Conservation (phyloP, 345 rosid genomes). For the Arabidopsis thaliana region DNA sequence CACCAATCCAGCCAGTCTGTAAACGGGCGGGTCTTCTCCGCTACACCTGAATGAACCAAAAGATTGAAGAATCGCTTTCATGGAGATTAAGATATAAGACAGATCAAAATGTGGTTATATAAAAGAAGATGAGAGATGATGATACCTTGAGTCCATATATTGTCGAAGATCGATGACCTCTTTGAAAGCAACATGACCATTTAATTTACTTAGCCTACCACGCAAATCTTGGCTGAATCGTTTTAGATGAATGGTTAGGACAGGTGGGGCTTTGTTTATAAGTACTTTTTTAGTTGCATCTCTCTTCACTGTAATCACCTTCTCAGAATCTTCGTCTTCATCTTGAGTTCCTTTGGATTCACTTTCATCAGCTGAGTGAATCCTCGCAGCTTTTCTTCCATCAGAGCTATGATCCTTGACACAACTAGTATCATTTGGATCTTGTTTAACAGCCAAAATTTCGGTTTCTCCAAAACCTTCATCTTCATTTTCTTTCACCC, state of each 20-base stretch:
- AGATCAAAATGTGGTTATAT: conserved; percentile 8
- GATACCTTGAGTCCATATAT: conserved; percentile 82
- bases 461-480: conserved; percentile 15
- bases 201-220: conserved; percentile 91
- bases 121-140: conserved; percentile 21
- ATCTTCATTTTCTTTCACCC: conserved; percentile 23
- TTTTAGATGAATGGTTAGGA: conserved; percentile 87
- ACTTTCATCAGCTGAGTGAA: conserved; percentile 47
- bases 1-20: conserved; percentile 76
- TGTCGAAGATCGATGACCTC: conserved; percentile 75
- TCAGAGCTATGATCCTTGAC: conserved; percentile 45
- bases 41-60: conserved; percentile 49
- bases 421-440: conserved; percentile 40
- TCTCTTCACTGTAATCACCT: conserved; percentile 70
- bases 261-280: conserved; percentile 76
- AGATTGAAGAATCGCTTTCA: background rate
- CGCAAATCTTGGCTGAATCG: conserved; percentile 95
- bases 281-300: conserved; percentile 89
- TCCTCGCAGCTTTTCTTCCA: conserved; percentile 45
- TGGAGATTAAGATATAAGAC: background rate
- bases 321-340: conserved; percentile 50
- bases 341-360: conserved; percentile 51
- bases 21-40: conserved; percentile 48
- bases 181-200: conserved; percentile 81
- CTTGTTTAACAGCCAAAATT: conserved; percentile 39